Conservation (phyloP, 1,284 basidiomycete genomes). For the Meripilus lineatus region DNA sequence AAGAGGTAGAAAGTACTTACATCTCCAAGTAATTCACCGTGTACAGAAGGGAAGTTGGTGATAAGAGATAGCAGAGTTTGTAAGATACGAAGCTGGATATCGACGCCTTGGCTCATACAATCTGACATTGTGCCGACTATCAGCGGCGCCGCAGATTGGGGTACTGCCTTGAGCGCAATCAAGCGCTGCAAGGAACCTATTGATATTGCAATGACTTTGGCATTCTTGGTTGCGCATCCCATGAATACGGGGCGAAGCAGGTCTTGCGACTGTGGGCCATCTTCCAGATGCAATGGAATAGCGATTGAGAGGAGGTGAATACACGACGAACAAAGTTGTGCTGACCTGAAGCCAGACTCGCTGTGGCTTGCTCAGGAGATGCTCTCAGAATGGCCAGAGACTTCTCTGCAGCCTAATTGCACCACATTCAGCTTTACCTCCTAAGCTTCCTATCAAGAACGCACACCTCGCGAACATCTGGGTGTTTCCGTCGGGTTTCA, state of each 20-base stretch:
- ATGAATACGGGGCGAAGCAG: conserved; percentile 89
- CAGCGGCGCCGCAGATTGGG: conserved; percentile 69
- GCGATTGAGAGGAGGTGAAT: background rate
- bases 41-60: conserved; percentile 80
- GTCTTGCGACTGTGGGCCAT: conserved; percentile 75
- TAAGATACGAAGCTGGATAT: conserved; percentile 89
- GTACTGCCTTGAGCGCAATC: conserved; percentile 83
- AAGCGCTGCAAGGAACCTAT: conserved; percentile 90
- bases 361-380: conserved; percentile 66
- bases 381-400: conserved; percentile 75
- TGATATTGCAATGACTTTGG: conserved; percentile 91
- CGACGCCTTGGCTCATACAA: conserved; percentile 89
- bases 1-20: conserved; percentile 54
- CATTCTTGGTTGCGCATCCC: conserved; percentile 89
- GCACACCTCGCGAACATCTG: conserved; percentile 77
- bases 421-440: background rate
- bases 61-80: conserved; percentile 88
- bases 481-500: conserved; percentile 77
- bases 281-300: conserved; percentile 31
- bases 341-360: conserved; percentile 59
- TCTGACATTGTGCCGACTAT: conserved; percentile 81
- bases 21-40: conserved; percentile 76
- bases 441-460: background rate
- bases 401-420: conserved; percentile 74
- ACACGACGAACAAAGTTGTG: conserved; percentile 7